These are phyloP conservation scores for Tillandsia leiboldiana DNA, from an alignment of 176 grass and related monocot genomes.

Conservation along the genomic window DNA sequence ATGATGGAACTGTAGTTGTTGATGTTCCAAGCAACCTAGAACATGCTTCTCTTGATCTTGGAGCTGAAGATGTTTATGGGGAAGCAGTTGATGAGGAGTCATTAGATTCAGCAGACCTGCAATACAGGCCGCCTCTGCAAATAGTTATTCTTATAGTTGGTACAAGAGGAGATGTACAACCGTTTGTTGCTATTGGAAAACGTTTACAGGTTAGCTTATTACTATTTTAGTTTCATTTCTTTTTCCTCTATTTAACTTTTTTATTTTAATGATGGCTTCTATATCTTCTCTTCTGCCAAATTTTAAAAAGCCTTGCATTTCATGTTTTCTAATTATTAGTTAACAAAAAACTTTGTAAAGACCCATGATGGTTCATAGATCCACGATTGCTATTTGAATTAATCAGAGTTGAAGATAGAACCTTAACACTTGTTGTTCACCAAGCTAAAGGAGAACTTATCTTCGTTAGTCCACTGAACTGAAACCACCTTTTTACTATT, in stretches of 20 bases:
- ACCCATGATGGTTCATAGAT: too few species aligned
- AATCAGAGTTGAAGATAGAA: too few species aligned
- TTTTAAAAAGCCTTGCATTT: too few species aligned
- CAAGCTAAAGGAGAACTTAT: background rate
- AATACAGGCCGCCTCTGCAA: slow-evolving; percentile 67
- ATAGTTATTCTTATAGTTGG: slow-evolving; percentile 97
- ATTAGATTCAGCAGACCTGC: slow-evolving; percentile 53
- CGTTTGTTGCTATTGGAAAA: slow-evolving; percentile 97
- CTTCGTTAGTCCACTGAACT: background rate
- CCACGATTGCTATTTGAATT: too few species aligned
- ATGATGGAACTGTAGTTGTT: slow-evolving; percentile 94
- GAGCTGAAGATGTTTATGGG: slow-evolving; percentile 30
- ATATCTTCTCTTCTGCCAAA: too few species aligned
- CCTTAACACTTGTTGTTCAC: too few species aligned
- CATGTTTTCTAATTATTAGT: too few species aligned
- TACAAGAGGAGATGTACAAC: slow-evolving; percentile 94
- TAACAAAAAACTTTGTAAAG: too few species aligned
- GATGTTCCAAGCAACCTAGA: slow-evolving; percentile 72
- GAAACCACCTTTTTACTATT: background rate
- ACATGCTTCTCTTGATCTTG: slow-evolving; percentile 22
- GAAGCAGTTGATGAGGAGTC: slow-evolving; percentile 41
- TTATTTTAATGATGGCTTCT: background rate
- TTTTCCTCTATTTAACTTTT: background rate
- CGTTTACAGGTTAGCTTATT: slow-evolving; percentile 58
- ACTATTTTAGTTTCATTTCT: slow-evolving; percentile 2